Conservation (phyloP, 2,329 filamentous ascomycete species). For the Sporothrix brasiliensis region DNA sequence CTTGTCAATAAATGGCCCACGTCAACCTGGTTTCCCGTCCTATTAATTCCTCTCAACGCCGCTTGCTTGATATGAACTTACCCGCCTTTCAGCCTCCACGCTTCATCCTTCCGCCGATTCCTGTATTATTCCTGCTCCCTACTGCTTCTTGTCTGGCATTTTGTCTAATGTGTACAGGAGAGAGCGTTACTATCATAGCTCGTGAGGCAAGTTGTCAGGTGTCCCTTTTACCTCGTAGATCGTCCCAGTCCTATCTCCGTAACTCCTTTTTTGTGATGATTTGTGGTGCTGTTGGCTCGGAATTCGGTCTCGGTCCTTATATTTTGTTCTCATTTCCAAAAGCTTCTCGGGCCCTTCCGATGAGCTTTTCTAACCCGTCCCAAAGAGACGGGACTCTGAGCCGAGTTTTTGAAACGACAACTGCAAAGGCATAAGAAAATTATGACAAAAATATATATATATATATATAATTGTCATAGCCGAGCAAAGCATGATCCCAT, state of each 20-base stretch:
- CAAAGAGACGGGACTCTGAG: neutral
- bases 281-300: neutral
- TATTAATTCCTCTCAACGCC: neutral
- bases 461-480: neutral
- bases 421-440: neutral
- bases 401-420: neutral
- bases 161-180: neutral
- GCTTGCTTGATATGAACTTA: constrained; percentile 3
- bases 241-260: neutral
- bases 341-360: neutral
- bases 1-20: neutral
- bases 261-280: neutral
- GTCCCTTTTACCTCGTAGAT: neutral
- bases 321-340: neutral
- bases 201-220: neutral
- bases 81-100: constrained; percentile 5
- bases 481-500: neutral
- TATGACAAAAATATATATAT: neutral
- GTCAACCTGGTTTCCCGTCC: constrained; percentile 6
- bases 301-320: neutral
- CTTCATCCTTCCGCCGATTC: no score
- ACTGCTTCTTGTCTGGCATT: neutral
- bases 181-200: neutral
- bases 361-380: neutral
- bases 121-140: neutral